Evolutionary conservation across 306 rosid species (phyloP).

Genomic region (Pachyrhizus erosus): DNA sequence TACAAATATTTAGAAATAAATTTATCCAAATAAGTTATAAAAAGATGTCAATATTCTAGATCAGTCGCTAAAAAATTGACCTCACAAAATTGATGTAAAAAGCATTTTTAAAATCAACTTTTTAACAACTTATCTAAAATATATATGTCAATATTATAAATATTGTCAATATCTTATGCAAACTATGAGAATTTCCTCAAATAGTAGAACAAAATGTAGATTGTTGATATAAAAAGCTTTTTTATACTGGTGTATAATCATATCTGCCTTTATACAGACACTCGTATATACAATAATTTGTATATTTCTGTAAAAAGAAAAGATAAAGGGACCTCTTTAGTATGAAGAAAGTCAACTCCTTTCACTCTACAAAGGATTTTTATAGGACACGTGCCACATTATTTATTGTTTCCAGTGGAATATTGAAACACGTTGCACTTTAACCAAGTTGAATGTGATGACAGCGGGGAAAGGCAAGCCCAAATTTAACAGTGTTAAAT

Average conservation of each 20-base stretch:
- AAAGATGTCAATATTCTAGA: no score
- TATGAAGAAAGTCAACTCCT: conserved; percentile 21
- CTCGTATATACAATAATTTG: neutral
- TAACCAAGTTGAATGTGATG: conserved; percentile 32
- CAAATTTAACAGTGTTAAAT: neutral
- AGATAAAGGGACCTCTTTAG: neutral
- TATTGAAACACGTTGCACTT: conserved; percentile 26
- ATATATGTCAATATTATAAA: no score
- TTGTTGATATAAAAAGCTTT: no score
- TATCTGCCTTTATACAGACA: neutral
- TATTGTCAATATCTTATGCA: no score
- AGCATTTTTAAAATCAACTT: no score
- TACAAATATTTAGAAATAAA: no score
- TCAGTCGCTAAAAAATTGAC: no score
- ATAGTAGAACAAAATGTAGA: neutral
- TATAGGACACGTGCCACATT: conserved; percentile 17
- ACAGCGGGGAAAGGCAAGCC: neutral
- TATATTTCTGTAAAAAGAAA: neutral
- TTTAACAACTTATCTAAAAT: no score
- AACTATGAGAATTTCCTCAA: neutral
- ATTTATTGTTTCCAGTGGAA: neutral
- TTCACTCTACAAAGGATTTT: conserved; percentile 10
- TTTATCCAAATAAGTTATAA: no score
- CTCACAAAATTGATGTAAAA: no score
- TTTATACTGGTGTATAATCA: neutral